These are phyloP conservation scores for Aspergillus heteromorphus DNA, from an alignment of 495 filamentous ascomycete genomes.

Conservation along the genomic window DNA sequence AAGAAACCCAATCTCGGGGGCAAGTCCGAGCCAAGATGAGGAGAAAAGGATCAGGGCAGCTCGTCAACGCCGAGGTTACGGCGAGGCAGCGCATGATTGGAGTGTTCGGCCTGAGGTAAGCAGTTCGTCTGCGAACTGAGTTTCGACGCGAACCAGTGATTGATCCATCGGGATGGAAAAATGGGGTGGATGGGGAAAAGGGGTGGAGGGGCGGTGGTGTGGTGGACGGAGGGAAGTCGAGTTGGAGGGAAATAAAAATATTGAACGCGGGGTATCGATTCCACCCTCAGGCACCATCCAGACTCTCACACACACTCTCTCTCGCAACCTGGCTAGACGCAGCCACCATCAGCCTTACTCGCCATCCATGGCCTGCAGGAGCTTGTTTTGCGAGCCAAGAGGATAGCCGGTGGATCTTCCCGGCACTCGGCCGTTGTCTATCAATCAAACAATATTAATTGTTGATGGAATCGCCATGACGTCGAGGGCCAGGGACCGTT, in stretches of 20 bases:
- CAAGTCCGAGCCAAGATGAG: conserved; percentile 1
- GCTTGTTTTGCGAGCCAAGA: neutral
- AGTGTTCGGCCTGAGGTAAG: neutral
- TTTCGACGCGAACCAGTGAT: neutral
- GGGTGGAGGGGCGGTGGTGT: too few species aligned
- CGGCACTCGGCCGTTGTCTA: too few species aligned
- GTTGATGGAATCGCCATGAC: neutral
- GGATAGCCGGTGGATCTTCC: neutral
- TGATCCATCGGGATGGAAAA: too few species aligned
- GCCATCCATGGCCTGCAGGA: neutral
- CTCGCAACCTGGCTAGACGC: too few species aligned
- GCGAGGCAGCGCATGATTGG: neutral
- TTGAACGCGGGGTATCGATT: too few species aligned
- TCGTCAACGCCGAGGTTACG: neutral
- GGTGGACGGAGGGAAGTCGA: too few species aligned
- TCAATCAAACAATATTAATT: too few species aligned
- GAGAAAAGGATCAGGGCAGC: neutral
- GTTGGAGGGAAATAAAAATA: too few species aligned
- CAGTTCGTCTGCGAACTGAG: neutral
- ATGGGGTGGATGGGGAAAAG: too few species aligned
- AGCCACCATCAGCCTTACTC: neutral
- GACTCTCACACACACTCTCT: too few species aligned
- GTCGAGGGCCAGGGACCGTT: neutral
- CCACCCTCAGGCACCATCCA: too few species aligned
- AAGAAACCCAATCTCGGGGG: neutral